Evolutionary conservation across 139 green algal species (phyloP), one percentile per base, ranked within the genome.

Genomic region (Chloropicon primus): DNA sequence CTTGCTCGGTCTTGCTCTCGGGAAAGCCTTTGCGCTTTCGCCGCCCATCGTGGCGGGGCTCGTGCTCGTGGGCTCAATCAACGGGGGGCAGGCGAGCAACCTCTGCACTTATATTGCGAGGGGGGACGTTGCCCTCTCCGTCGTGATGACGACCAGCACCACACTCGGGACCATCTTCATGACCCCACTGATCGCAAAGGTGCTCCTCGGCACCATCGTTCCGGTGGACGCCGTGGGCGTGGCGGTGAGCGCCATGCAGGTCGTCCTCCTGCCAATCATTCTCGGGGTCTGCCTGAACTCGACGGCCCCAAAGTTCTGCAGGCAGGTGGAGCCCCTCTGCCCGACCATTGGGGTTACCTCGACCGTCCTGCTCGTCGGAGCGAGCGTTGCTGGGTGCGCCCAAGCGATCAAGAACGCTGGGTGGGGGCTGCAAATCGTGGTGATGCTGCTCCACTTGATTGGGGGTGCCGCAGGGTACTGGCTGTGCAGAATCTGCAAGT

Each of bases 71-170:
- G 41, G 76, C 24, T 29, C 41, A 2, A 75, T 53, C 26, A 75
- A 85, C 41, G 41, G 41, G 78, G 74, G 77, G 2, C 74, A 87
- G 23, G 74, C 89, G 17, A 88, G 81, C 27, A 95, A 95, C 78
- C 84, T 95, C 41, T 88, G 86, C 26, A 93, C 91, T 25, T 94
- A 89, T 80, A 91, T 96, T 74, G 90, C 90, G 0, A 73, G 87
- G 28, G 92, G 91, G n/a, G 87, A 96, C 78, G 91, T 95, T 2
- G 89, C 92, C 21, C 81, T 96, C 53, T 95, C 91, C 3, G 90
- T 95, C 72, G 80, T 94, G 23, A 95, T 96, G 91, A 95, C 91
- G 2, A 91, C 90, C 24, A 86, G 83, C 0, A 88, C 87, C 28
- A 96, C 92, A 0, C 54, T 96, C 24, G 86, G 87, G 10, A 89